These are phyloP conservation scores for Geum urbanum DNA, from an alignment of 306 rosid species.

Conservation along the genomic window DNA sequence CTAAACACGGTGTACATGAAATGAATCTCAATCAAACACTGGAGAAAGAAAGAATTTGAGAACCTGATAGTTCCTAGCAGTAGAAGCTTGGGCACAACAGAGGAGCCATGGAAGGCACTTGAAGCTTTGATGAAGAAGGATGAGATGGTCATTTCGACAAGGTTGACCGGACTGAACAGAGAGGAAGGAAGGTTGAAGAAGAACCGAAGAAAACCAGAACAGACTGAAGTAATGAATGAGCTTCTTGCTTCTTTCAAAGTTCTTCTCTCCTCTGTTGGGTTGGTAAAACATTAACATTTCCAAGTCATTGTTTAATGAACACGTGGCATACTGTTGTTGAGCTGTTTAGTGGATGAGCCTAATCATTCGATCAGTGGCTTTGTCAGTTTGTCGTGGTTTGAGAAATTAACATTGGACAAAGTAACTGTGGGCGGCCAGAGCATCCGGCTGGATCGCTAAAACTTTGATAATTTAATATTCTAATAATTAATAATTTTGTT, in stretches of 20 bases:
- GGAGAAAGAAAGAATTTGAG: conserved; percentile 1
- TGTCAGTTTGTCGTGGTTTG: neutral
- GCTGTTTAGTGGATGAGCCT: neutral
- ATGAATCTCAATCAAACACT: neutral
- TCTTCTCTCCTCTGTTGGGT: neutral
- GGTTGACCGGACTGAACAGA: neutral
- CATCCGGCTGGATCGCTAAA: too few relatives aligned
- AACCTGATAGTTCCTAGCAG: conserved; percentile 73
- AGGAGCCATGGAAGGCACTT: conserved; percentile 37
- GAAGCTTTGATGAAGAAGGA: conserved; percentile 62
- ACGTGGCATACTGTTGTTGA: neutral
- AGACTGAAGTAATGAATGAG: neutral
- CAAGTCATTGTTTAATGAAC: too few relatives aligned
- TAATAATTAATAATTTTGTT: too few relatives aligned
- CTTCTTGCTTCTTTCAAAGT: too few relatives aligned
- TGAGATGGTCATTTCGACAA: conserved; percentile 36
- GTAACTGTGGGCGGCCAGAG: too few relatives aligned
- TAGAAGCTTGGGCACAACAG: conserved; percentile 51
- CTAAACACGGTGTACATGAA: neutral
- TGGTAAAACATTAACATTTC: neutral
- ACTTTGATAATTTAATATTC: too few relatives aligned
- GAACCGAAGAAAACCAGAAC: neutral
- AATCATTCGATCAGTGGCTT: neutral
- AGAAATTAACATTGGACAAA: neutral
- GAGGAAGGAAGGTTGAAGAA: neutral